Evolutionary conservation across 1,284 basidiomycete species (phyloP), one percentile per base, ranked within the genome.

Genomic region (Rhodotorula sp.): DNA sequence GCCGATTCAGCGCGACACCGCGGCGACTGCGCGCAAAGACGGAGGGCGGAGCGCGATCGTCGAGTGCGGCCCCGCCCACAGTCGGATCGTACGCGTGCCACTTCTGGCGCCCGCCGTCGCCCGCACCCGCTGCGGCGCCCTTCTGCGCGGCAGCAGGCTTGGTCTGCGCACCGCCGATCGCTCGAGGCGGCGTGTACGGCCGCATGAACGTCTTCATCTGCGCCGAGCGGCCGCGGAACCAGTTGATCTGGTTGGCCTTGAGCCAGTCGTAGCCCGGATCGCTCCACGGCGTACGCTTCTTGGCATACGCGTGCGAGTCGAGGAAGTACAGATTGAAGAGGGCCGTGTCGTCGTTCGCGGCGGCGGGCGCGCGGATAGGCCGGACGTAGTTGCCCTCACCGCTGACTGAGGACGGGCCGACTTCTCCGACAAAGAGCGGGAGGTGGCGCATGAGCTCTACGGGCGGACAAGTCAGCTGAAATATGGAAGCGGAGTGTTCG

Each of bases 301-400:
- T 58, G 41, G 46, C 65, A 27, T 66, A 27, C 27, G 71, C 84
- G 25, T 92, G 92, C 2, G 93, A 94, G 81, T 98, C 95, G 72
- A 98, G 83, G 85, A 97, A 93, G 82, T 97, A 98, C 7, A 98
- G 81, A 0, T 92, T 94, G 70, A 96, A 85, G 14, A 97, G 84
- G 74, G 94, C 91, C 1, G 91, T 73, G 23, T 77, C 70, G 41
- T 72, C 70, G 10, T 62, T 64, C 45, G 64, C 49, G 0, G 21
- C 52, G 27, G 25, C 44, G 1, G 66, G 66, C 1, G 72, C 57
- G 21, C 74, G 75, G 45, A 78, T 70, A 46, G 70, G 62, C 53
- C 71, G 70, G 60, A 77, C 60, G 67, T 93, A 95, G 78, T 95
- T 95, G 4, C 92, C 92, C 5, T 90, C 88, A 0, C 93, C 93